These are phyloP conservation scores for Lentinus brumalis DNA, from an alignment of 768 basidiomycete genomes.

Conservation along the genomic window DNA sequence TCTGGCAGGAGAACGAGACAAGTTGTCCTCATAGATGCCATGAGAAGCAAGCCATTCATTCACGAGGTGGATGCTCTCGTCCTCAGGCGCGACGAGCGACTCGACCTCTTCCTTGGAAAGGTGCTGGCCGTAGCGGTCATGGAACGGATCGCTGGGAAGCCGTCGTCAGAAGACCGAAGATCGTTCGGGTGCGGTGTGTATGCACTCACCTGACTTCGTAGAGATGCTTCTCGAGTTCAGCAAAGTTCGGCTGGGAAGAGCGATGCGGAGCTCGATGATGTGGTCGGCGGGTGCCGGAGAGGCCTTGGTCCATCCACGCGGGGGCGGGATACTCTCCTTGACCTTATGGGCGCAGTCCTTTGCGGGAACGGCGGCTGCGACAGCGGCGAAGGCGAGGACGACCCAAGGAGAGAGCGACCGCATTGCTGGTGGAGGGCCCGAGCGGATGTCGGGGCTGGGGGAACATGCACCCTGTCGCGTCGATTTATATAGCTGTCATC, in stretches of 20 bases:
- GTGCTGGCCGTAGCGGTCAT: constrained; percentile 37
- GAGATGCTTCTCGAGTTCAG: constrained; percentile 51
- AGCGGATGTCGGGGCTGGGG: constrained; percentile 12
- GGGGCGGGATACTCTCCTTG: constrained; percentile 50
- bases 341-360: constrained; percentile 32
- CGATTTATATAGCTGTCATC: background rate
- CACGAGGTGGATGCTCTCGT: constrained; percentile 53
- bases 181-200: background rate
- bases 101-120: constrained; percentile 70
- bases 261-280: constrained; percentile 55
- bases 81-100: constrained; percentile 57
- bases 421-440: constrained; percentile 15
- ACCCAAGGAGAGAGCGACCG: constrained; percentile 17
- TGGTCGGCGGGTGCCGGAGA: constrained; percentile 48
- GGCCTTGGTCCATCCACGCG: constrained; percentile 52
- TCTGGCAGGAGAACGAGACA: constrained; percentile 59
- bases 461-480: background rate
- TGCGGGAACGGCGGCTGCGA: constrained; percentile 17
- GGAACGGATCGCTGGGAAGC: constrained; percentile 28
- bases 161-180: background rate
- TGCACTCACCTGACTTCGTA: constrained; percentile 48
- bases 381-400: constrained; percentile 9
- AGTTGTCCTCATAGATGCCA: constrained; percentile 49
- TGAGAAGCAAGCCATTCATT: constrained; percentile 62
- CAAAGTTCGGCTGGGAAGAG: constrained; percentile 54